phyloP scores from a whole-genome alignment of 108 stramenopile species.

The Craspedostauros australis region DNA sequence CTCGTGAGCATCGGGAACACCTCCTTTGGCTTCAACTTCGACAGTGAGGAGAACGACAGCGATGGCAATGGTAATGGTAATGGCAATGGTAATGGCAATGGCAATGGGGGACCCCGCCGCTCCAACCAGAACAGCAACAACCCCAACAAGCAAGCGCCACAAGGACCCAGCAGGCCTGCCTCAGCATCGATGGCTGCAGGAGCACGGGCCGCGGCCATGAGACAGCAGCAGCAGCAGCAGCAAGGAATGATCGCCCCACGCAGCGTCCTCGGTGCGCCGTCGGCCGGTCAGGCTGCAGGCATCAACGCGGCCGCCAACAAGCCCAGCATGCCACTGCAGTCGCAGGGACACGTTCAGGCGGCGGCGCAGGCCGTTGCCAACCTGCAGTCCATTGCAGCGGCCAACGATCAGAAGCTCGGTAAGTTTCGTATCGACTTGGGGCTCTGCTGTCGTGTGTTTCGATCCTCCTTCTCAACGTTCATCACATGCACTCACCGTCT shows the following conservation, averaged over 20 bases:
- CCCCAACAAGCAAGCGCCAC: constrained; percentile 15
- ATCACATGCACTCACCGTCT: no score
- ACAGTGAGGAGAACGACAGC: constrained; percentile 38
- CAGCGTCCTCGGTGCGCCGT: no score
- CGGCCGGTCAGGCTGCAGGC: no score
- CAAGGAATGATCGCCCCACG: neutral
- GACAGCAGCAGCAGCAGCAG: constrained; percentile 1
- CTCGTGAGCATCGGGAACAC: constrained; percentile 49
- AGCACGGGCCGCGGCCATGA: neutral
- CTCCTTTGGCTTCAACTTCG: constrained; percentile 72
- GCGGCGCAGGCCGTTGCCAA: constrained; percentile 24
- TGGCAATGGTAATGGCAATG: constrained; percentile 4
- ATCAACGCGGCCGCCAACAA: no score
- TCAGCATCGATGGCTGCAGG: neutral
- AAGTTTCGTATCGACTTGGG: neutral
- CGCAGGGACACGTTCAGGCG: constrained; percentile 15
- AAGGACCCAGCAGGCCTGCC: constrained; percentile 11
- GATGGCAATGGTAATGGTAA: constrained; percentile 13
- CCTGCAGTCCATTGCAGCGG: constrained; percentile 24
- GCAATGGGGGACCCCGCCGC: no score
- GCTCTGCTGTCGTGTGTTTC: no score
- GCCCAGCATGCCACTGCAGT: neutral
- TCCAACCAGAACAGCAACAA: constrained; percentile 9
- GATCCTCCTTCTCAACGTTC: neutral
- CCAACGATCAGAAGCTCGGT: constrained; percentile 4